Conservation (phyloP, 495 filamentous ascomycete species). For the Talaromyces wortmannii region DNA sequence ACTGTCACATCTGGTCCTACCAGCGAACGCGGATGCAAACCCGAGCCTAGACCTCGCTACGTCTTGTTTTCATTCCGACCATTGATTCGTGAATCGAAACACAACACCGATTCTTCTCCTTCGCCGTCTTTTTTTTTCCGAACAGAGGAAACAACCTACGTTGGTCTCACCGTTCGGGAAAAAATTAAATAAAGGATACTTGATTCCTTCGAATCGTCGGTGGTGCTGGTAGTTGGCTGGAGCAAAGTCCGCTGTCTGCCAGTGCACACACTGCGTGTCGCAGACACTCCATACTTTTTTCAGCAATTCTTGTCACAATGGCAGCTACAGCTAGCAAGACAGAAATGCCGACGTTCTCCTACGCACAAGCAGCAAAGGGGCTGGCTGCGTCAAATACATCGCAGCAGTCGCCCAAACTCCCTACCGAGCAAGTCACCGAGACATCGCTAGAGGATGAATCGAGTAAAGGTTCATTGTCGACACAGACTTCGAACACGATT, state of each 20-base stretch:
- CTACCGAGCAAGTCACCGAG: slow-evolving; percentile 20
- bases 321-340: slow-evolving; percentile 26
- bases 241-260: slow-evolving; percentile 1
- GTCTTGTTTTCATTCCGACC: background rate
- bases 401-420: slow-evolving; percentile 26
- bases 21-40: slow-evolving; percentile 3
- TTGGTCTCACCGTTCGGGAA: background rate
- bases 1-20: no score
- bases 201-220: background rate
- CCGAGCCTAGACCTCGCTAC: background rate
- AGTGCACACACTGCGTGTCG: background rate
- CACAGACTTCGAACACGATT: slow-evolving; percentile 5
- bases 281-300: background rate
- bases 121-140: no score
- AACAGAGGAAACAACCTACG: no score
- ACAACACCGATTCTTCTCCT: slow-evolving; percentile 1
- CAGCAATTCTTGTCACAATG: slow-evolving; percentile 16
- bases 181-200: no score
- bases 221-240: slow-evolving; percentile 5
- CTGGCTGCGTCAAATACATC: slow-evolving; percentile 29
- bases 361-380: slow-evolving; percentile 91
- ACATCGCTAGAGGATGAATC: slow-evolving; percentile 10
- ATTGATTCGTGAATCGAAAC: background rate
- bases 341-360: slow-evolving; percentile 64
- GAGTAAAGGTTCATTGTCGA: slow-evolving; percentile 4